These are phyloP conservation scores for Rhododendron henanense DNA, from an alignment of 148 eudicot species.

Conservation along the genomic window DNA sequence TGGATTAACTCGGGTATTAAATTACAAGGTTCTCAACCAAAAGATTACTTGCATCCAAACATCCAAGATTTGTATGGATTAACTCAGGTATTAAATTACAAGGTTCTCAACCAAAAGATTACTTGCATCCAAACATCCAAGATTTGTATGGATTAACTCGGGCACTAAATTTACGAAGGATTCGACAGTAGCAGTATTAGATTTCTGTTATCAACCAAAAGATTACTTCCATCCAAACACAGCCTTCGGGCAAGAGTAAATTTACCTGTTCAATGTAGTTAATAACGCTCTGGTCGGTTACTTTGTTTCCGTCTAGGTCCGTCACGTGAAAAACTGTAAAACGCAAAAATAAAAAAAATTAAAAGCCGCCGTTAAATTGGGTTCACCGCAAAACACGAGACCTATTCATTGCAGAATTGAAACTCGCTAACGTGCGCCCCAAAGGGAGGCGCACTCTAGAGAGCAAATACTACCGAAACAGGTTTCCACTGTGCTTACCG, in stretches of 20 bases:
- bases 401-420: background rate
- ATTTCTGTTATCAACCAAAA: background rate
- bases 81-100: background rate
- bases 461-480: background rate
- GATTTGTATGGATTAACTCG: background rate
- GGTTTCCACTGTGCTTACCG: constrained; percentile 38
- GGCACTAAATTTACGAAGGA: background rate
- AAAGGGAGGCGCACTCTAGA: constrained; percentile 7
- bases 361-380: background rate
- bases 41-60: background rate
- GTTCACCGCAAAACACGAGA: background rate
- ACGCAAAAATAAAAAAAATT: background rate
- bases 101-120: background rate
- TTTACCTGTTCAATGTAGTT: constrained; percentile 81
- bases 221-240: background rate
- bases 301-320: constrained; percentile 69
- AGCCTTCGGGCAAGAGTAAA: background rate
- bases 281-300: constrained; percentile 75
- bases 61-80: background rate
- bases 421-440: background rate
- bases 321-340: constrained; percentile 95
- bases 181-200: background rate
- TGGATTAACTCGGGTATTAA: background rate
- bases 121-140: background rate
- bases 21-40: background rate